Evolutionary conservation across 805 yeast genomes (phyloP).

Genomic region (Wickerhamomyces kurtzmanii): DNA sequence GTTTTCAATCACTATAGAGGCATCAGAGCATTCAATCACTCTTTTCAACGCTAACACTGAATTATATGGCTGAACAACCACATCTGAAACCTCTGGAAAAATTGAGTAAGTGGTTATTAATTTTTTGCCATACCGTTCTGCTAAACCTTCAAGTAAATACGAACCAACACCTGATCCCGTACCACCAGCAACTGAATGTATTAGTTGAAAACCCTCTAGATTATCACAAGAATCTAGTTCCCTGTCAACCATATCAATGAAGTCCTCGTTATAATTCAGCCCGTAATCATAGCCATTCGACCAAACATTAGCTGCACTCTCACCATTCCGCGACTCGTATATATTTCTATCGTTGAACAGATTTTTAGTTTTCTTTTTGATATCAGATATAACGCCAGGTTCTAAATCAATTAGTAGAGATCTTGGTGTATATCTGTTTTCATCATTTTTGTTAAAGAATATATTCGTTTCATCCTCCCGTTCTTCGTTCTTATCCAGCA

Average conservation of each 20-base stretch:
- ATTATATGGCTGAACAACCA: conserved; percentile 97
- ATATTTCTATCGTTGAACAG: conserved; percentile 80
- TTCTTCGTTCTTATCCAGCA: conserved; percentile 6
- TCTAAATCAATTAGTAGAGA: conserved; percentile 81
- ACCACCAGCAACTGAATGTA: conserved; percentile 97
- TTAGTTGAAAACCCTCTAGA: conserved; percentile 79
- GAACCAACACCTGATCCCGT: conserved; percentile 97
- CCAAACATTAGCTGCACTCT: conserved; percentile 97
- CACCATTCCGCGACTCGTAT: conserved; percentile 70
- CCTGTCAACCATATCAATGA: conserved; percentile 75
- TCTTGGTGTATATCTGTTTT: conserved; percentile 78
- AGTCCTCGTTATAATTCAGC: conserved; percentile 53
- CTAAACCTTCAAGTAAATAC: conserved; percentile 60
- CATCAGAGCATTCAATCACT: conserved; percentile 77
- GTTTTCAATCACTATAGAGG: conserved; percentile 85
- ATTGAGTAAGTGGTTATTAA: conserved; percentile 78
- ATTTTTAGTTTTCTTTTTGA: conserved; percentile 39
- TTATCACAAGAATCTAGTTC: conserved; percentile 88
- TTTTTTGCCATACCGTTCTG: conserved; percentile 78
- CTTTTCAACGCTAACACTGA: conserved; percentile 75
- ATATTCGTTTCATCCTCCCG: conserved; percentile 72
- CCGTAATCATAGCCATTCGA: conserved; percentile 82
- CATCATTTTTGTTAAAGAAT: conserved; percentile 71
- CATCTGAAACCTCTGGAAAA: conserved; percentile 84
- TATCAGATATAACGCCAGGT: conserved; percentile 74